These are phyloP conservation scores for Apiospora koreana DNA, from an alignment of 2,329 filamentous ascomycete genomes.

Conservation along the genomic window DNA sequence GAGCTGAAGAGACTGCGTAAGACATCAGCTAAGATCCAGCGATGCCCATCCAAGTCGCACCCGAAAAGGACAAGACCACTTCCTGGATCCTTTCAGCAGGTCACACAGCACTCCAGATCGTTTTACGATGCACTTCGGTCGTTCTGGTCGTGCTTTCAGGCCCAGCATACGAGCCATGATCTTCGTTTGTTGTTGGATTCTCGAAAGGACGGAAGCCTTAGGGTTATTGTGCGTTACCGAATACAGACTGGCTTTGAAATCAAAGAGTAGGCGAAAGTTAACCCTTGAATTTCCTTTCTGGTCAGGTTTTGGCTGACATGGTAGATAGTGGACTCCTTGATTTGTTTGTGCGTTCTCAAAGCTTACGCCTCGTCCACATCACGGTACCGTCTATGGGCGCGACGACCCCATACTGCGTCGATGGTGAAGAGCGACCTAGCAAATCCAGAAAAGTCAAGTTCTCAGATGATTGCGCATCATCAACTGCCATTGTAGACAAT, in stretches of 20 bases:
- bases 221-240: conserved; percentile 15
- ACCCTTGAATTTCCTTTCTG: background rate
- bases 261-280: conserved; percentile 1
- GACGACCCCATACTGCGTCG: background rate
- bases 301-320: background rate
- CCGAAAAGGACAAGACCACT: conserved; percentile 8
- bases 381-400: conserved; percentile 4
- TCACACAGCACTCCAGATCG: conserved; percentile 14
- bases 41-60: background rate
- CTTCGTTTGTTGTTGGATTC: conserved; percentile 14
- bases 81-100: conserved; percentile 9
- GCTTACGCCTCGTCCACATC: conserved; percentile 11
- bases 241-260: conserved; percentile 5
- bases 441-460: conserved; percentile 13
- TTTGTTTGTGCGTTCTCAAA: conserved; percentile 16
- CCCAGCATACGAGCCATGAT: conserved; percentile 17
- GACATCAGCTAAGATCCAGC: conserved; percentile 16
- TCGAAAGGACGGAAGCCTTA: conserved; percentile 10
- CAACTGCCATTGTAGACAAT: background rate
- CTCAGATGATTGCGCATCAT: conserved; percentile 5
- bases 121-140: conserved; percentile 15
- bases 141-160: conserved; percentile 18
- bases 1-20: conserved; percentile 20
- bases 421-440: background rate
- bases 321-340: conserved; percentile 10